Evolutionary conservation across 2,329 filamentous ascomycete species (phyloP).

Genomic region (Verticillium nonalfalfae): DNA sequence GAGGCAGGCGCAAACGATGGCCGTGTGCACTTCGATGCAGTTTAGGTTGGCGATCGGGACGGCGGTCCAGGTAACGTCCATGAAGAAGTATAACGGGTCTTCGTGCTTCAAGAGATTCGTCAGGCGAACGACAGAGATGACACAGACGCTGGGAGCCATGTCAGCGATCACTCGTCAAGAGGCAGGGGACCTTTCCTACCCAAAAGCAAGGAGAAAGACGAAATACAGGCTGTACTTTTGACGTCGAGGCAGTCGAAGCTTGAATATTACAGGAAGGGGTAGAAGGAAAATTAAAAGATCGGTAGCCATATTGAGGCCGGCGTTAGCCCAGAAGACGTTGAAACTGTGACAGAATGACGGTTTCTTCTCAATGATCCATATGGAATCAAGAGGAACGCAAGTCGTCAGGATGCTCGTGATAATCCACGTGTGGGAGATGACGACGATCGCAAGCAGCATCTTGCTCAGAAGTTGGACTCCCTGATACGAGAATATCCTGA

Average conservation of each 20-base stretch:
- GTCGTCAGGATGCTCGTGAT: slow-evolving; percentile 13
- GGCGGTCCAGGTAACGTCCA: slow-evolving; percentile 20
- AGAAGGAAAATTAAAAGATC: slow-evolving; percentile 22
- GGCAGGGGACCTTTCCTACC: slow-evolving; percentile 12
- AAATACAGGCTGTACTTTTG: slow-evolving; percentile 32
- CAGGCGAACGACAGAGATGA: slow-evolving; percentile 25
- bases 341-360: slow-evolving; percentile 11
- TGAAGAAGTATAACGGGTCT: slow-evolving; percentile 1
- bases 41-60: slow-evolving; percentile 25
- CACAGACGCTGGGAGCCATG: slow-evolving; percentile 22
- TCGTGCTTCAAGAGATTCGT: slow-evolving; percentile 16
- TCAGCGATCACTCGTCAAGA: slow-evolving; percentile 8
- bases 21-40: slow-evolving; percentile 25
- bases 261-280: slow-evolving; percentile 34
- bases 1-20: slow-evolving; percentile 27
- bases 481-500: slow-evolving; percentile 16
- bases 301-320: slow-evolving; percentile 15
- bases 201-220: slow-evolving; percentile 34
- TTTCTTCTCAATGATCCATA: slow-evolving; percentile 8
- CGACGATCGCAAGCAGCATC: slow-evolving; percentile 10
- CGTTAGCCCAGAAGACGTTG: slow-evolving; percentile 17
- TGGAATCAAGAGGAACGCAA: slow-evolving; percentile 12
- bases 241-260: slow-evolving; percentile 30
- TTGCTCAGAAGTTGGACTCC: slow-evolving; percentile 17
- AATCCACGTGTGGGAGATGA: slow-evolving; percentile 15